Evolutionary conservation across 495 filamentous ascomycete species (phyloP), one percentile per base, ranked within the genome.

Genomic region (Sporormia fimetaria): DNA sequence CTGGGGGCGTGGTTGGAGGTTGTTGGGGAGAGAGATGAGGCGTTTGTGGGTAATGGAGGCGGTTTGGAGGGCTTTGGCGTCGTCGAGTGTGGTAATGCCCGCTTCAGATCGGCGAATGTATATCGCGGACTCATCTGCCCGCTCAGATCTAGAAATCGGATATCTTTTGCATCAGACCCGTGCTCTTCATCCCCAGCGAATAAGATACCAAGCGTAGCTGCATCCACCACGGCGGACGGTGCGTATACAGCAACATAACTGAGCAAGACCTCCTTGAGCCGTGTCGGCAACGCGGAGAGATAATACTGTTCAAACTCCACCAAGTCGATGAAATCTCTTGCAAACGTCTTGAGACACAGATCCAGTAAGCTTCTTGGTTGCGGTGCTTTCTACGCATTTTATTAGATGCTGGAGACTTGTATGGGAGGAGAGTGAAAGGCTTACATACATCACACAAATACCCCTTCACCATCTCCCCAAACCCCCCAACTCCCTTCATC

Each of bases 251-350:
- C 69, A 10, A 88, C 51, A 52, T 84, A 81, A 30, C 70, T 70
- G 6, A 90, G 52, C 21, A 93, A 50, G 0, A 71, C 54, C 18
- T 65, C 54, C 38, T 84, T 77, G 3, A 86, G 48, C 26, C 70
- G 70, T 3, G 60, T 65, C 0, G 82, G 79, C 4, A 88, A 50
- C 9, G 72, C 63, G 2, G 74, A 69, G 3, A 90, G 61, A 47
- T 81, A 76, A 34, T 77, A 62, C 25, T 69, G 75, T 50, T 84
- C 75, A 50, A 80, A 84, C 14, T 70, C 63, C 11, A 71, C 38
- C 53, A 87, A 74, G 52, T 71, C 77, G 2, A 69, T 62, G 83
- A 81, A 93, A 36, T 82, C 70, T n/a, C 55, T 47, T 1, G 74
- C 80, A 54, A 90, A 71, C 5, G 56, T 58, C 44, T 72, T 71